Base-by-base conservation (phyloP, 495 filamentous ascomycete species). In the Wilcoxina mikolae region DNA sequence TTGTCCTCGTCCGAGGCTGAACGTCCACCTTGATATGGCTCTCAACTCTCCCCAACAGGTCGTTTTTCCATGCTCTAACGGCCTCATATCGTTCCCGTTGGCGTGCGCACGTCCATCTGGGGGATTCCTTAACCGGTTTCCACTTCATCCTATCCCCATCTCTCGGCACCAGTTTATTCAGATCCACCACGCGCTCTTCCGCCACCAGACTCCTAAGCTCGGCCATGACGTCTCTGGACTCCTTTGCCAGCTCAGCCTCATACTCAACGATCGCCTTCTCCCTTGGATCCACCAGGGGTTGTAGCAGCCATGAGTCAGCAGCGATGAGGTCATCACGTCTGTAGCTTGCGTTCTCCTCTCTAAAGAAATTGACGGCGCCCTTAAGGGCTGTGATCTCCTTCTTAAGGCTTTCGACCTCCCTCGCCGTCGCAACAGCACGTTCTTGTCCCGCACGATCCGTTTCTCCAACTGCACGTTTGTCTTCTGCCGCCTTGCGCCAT, bases 281-380 rank as follows among this genome's bases (percentile, higher is more conserved):
- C 15, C 69, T 69, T 51, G 71, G 72, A 12, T 65, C 67, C 33
- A 88, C 72, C 4, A 85, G 84, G 53, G 80, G 76, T 18, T 81
- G 74, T 4, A 90, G 76, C 71, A 78, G 76, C 58, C 70, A 73
- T 71, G 78, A 81, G 57, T 80, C 77, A 45, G 77, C 68, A 15
- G 71, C 72, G 28, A 76, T 72, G 12, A 81, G 75, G 60, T 85
- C 78, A 22, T 74, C 73, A 22, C 80, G 64, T 26, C 79, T 76
- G 2, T 79, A 72, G 25, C 82, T 77, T n/a, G 77, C 71, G 63
- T 80, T 87, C 52, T 91, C 86, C 53, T 86, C 81, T 23, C 85
- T 77, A 22, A 94, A 70, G 69, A 80, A 90, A 43, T 82, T 78
- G 15, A 95, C 79, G 0, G 87, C 80, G 1, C 81, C 76, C 67